A percentile compares a stretch with the other conserved stretches of the same genome.
Evolutionary conservation across 176 grass and related monocot species (phyloP).

Genomic region (Carex parvula): DNA sequence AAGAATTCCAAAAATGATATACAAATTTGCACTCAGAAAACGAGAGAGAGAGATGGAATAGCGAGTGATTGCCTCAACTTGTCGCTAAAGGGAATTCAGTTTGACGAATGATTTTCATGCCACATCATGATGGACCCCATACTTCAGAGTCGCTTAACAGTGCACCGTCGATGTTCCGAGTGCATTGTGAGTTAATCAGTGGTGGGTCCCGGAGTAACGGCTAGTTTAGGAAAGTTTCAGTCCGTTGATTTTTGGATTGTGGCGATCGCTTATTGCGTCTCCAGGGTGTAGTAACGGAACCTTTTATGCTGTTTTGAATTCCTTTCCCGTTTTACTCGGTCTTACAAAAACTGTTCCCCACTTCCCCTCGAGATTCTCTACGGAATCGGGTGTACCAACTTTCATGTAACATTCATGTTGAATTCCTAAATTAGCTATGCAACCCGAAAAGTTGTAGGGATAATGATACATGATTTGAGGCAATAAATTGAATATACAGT

Average conservation of each 20-base stretch:
- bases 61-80: neutral
- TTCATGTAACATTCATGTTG: too few relatives aligned
- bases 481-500: too few relatives aligned
- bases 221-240: constrained; percentile 6
- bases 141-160: neutral
- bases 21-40: neutral
- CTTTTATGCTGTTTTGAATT: constrained; percentile 25
- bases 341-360: too few relatives aligned
- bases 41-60: neutral
- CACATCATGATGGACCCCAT: neutral
- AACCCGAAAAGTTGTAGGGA: too few relatives aligned
- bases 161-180: neutral
- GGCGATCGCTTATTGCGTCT: neutral
- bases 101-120: neutral
- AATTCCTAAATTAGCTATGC: too few relatives aligned
- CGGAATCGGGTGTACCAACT: too few relatives aligned
- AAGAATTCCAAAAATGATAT: neutral
- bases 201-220: constrained; percentile 3
- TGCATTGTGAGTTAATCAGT: neutral
- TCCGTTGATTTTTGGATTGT: neutral
- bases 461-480: too few relatives aligned
- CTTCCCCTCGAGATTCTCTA: too few relatives aligned
- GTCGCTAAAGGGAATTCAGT: neutral
- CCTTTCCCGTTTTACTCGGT: neutral
- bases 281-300: neutral